Evolutionary conservation across 352 stramenopile genomes (phyloP).

Genomic region (Pythium scleroteichum): DNA sequence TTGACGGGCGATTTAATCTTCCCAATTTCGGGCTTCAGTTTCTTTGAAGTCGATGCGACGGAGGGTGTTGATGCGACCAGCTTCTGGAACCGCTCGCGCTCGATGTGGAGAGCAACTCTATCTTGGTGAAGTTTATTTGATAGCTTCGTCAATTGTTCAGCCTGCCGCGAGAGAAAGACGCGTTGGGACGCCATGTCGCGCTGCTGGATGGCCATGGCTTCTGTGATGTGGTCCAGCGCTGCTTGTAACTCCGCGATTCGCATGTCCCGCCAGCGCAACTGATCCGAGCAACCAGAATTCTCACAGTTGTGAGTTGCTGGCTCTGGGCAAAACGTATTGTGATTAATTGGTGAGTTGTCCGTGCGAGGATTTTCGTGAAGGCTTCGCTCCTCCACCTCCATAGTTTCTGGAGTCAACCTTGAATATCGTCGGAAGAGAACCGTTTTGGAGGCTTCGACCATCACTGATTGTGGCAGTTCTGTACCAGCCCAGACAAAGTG

Average conservation of each 20-base stretch:
- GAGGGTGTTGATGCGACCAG: constrained; percentile 2
- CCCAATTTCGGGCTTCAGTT: constrained; percentile 8
- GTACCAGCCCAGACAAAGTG: constrained; percentile 1
- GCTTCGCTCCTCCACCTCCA: constrained; percentile 22
- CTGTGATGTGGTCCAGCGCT: constrained; percentile 41
- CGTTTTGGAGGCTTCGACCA: constrained; percentile 19
- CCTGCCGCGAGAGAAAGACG: constrained; percentile 33
- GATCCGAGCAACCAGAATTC: constrained; percentile 27
- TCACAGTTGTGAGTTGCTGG: constrained; percentile 18
- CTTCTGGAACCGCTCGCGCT: constrained; percentile 28
- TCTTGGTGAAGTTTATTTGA: constrained; percentile 39
- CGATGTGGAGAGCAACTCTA: constrained; percentile 35
- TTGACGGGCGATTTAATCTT: constrained; percentile 22
- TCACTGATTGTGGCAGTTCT: background rate
- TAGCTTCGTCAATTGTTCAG: constrained; percentile 37
- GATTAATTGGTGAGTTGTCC: background rate
- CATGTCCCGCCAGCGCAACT: constrained; percentile 34
- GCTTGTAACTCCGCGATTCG: constrained; percentile 38
- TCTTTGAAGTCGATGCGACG: constrained; percentile 1
- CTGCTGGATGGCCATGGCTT: constrained; percentile 45
- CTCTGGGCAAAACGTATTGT: constrained; percentile 12
- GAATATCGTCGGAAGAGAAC: constrained; percentile 28
- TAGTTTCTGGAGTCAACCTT: constrained; percentile 13
- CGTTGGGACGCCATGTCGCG: constrained; percentile 38
- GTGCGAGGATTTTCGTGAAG: constrained; percentile 19